A percentile compares a stretch with the other conserved stretches of the same genome.
Evolutionary conservation across 768 basidiomycete genomes (phyloP).

Genomic region (Russula olivacea): DNA sequence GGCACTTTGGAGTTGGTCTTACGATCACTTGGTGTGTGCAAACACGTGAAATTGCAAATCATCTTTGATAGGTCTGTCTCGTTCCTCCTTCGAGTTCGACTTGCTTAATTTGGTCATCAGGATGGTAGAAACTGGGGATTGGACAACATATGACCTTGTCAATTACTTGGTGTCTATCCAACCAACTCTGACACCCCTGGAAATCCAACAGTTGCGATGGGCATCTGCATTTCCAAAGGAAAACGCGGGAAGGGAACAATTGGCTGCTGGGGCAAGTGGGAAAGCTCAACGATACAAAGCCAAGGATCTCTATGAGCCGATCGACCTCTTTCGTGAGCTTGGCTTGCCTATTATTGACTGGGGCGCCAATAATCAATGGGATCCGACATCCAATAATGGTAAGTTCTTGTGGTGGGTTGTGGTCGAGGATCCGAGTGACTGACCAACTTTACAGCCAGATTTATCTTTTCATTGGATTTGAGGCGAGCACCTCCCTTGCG

Average conservation of each 20-base stretch:
- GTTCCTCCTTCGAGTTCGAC: not conserved
- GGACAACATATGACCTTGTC: conserved; percentile 79
- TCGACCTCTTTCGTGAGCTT: conserved; percentile 61
- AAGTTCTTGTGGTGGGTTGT: conserved; percentile 5
- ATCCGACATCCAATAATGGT: conserved; percentile 82
- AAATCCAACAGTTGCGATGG: conserved; percentile 49
- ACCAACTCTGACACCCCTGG: conserved; percentile 48
- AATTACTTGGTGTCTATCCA: conserved; percentile 84
- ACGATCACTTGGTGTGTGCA: conserved; percentile 72
- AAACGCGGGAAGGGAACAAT: conserved; percentile 26
- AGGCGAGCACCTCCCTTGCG: conserved; percentile 62
- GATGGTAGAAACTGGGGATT: conserved; percentile 90
- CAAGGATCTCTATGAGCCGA: conserved; percentile 79
- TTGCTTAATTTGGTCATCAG: conserved; percentile 33
- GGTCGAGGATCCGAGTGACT: not conserved
- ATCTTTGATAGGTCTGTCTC: conserved; percentile 73
- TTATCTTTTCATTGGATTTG: conserved; percentile 68
- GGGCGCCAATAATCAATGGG: conserved; percentile 77
- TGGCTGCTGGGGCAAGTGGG: conserved; percentile 25
- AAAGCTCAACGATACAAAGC: conserved; percentile 41
- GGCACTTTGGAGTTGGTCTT: conserved; percentile 67
- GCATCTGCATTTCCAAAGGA: conserved; percentile 76
- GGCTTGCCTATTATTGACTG: conserved; percentile 84
- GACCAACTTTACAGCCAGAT: conserved; percentile 50
- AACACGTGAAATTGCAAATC: conserved; percentile 87